Percentiles rank a stretch among this genome's conserved stretches.
phyloP scores from a whole-genome alignment of 345 rosid genomes.

The Pelargonium nanum region DNA sequence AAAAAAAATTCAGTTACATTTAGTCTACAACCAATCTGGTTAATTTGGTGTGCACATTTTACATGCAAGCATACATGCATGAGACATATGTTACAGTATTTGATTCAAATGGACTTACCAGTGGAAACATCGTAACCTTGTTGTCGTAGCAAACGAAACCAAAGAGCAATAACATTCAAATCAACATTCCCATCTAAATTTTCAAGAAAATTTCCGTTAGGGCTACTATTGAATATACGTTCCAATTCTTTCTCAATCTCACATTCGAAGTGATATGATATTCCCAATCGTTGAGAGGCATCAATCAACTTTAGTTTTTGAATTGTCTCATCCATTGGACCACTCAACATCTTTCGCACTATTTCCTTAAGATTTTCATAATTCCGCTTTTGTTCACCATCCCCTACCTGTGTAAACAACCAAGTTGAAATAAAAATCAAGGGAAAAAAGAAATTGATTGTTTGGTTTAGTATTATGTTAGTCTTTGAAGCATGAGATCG shows the following conservation, averaged over 20 bases:
- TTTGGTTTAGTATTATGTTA: background rate
- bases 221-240: background rate
- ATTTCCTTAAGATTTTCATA: constrained; percentile 10
- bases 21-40: no score
- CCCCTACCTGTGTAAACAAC: no score
- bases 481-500: no score
- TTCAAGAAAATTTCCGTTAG: background rate
- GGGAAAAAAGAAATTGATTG: background rate
- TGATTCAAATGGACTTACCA: no score
- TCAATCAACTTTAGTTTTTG: constrained; percentile 18
- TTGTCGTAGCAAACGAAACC: constrained; percentile 8
- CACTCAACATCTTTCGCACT: constrained; percentile 9
- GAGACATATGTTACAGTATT: no score
- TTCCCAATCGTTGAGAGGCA: constrained; percentile 29
- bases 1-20: no score
- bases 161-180: background rate
- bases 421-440: no score
- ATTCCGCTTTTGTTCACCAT: background rate
- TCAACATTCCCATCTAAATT: no score
- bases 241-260: constrained; percentile 23
- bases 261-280: constrained; percentile 33
- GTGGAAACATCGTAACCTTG: background rate
- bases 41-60: no score
- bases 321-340: background rate
- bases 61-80: no score